Evolutionary conservation across 352 stramenopile genomes (phyloP).

Genomic region (Globisporangium parvum): DNA sequence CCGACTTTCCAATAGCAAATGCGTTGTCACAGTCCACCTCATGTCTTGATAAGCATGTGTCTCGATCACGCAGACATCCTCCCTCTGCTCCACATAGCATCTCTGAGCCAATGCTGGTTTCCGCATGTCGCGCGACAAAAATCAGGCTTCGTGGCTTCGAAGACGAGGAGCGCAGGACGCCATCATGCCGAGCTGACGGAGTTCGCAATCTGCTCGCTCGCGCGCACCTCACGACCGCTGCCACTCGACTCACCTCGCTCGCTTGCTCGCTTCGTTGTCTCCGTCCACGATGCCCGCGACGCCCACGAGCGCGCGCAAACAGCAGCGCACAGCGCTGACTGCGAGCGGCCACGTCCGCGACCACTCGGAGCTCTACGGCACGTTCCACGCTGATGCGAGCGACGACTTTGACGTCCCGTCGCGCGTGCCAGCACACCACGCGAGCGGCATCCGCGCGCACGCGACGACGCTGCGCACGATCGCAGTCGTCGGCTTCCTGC

Average conservation of each 20-base stretch:
- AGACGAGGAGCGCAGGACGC: background rate
- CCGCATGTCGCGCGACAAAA: background rate
- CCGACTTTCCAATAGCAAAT: background rate
- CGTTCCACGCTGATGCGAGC: slow-evolving; percentile 23
- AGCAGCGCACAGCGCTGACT: slow-evolving; percentile 5
- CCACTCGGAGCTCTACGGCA: slow-evolving; percentile 37
- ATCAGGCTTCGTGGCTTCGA: background rate
- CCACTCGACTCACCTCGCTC: background rate
- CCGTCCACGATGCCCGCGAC: background rate
- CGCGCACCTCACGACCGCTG: background rate
- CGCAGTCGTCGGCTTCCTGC: slow-evolving; percentile 24
- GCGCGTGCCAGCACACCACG: slow-evolving; percentile 1
- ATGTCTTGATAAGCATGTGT: background rate
- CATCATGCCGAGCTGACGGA: background rate
- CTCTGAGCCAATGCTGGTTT: background rate
- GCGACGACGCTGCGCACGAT: slow-evolving; percentile 16
- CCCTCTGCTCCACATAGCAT: background rate
- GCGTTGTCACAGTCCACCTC: background rate
- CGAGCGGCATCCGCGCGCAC: slow-evolving; percentile 1
- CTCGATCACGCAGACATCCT: background rate
- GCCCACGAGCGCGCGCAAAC: slow-evolving; percentile 3
- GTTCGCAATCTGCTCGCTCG: background rate
- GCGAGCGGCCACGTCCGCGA: background rate
- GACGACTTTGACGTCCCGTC: background rate
- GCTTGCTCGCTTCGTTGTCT: no score